Evolutionary conservation across 495 filamentous ascomycete genomes (phyloP).

Genomic region (Poronia punctata): DNA sequence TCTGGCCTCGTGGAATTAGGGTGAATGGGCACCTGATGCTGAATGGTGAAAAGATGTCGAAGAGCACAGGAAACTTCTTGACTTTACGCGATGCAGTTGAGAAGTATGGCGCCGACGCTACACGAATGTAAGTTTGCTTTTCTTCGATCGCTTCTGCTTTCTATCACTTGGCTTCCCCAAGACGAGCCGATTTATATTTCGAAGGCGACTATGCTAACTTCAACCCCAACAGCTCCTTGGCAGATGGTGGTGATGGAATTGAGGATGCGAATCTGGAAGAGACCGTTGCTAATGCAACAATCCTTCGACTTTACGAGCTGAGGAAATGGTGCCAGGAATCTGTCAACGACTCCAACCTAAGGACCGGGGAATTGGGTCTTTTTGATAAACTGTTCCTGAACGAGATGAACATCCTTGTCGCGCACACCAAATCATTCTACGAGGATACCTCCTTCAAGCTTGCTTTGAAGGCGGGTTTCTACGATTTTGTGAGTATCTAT

Average conservation of each 20-base stretch:
- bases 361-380: conserved; percentile 62
- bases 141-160: too few species aligned
- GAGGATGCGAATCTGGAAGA: conserved; percentile 98
- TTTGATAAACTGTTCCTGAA: conserved; percentile 91
- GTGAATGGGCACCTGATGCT: conserved; percentile 89
- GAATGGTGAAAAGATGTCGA: conserved; percentile 96
- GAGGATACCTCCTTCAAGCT: conserved; percentile 78
- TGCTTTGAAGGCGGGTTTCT: conserved; percentile 82
- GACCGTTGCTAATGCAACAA: conserved; percentile 81
- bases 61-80: conserved; percentile 92
- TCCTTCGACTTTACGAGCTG: conserved; percentile 76
- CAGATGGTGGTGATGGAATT: conserved; percentile 90
- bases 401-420: conserved; percentile 79
- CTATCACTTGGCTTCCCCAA: too few species aligned
- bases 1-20: conserved; percentile 78
- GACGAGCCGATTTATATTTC: too few species aligned
- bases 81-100: conserved; percentile 77
- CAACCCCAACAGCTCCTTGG: conserved; percentile 50
- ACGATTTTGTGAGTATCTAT: conserved; percentile 73
- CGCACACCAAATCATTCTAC: conserved; percentile 70
- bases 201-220: not conserved
- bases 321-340: conserved; percentile 91
- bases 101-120: conserved; percentile 93
- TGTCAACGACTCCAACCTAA: conserved; percentile 59
- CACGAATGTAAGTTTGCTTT: conserved; percentile 59